phyloP scores from a whole-genome alignment of 495 filamentous ascomycete species.

The Penicillium roqueforti region DNA sequence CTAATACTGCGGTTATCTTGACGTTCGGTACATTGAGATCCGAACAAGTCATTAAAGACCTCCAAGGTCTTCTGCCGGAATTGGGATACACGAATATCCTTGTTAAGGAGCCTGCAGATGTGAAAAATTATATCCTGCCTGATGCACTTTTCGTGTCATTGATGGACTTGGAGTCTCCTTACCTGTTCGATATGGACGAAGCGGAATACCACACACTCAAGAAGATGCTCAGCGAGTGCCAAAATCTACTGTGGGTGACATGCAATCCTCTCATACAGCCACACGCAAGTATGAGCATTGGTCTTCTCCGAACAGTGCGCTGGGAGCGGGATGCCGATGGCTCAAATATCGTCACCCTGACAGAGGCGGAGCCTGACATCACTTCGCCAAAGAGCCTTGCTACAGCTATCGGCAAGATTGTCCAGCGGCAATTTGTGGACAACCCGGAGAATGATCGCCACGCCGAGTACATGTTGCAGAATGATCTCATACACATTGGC shows the following conservation, averaged over 20 bases:
- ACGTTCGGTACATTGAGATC: background rate
- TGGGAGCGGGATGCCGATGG: conserved; percentile 28
- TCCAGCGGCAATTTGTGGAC: conserved; percentile 19
- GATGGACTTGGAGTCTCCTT: conserved; percentile 14
- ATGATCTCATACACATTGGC: conserved; percentile 26
- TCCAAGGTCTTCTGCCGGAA: background rate
- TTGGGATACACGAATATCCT: background rate
- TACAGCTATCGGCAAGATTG: conserved; percentile 12
- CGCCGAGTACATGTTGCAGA: conserved; percentile 21
- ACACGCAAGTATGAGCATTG: conserved; percentile 17
- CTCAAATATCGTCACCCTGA: conserved; percentile 23
- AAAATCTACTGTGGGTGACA: conserved; percentile 38
- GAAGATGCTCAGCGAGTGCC: conserved; percentile 23
- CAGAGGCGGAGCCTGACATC: conserved; percentile 7
- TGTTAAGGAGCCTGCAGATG: background rate
- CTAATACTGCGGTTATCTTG: conserved; percentile 9
- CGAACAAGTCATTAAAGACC: background rate
- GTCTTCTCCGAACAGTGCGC: conserved; percentile 25
- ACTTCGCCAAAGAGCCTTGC: background rate
- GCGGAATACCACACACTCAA: conserved; percentile 7
- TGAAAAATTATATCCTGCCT: background rate
- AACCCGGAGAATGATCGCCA: conserved; percentile 13
- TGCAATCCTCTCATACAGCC: conserved; percentile 1
- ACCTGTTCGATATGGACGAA: conserved; percentile 2
- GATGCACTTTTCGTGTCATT: conserved; percentile 14